phyloP scores from a whole-genome alignment of 306 rosid genomes.

The Phaseolus lunatus region DNA sequence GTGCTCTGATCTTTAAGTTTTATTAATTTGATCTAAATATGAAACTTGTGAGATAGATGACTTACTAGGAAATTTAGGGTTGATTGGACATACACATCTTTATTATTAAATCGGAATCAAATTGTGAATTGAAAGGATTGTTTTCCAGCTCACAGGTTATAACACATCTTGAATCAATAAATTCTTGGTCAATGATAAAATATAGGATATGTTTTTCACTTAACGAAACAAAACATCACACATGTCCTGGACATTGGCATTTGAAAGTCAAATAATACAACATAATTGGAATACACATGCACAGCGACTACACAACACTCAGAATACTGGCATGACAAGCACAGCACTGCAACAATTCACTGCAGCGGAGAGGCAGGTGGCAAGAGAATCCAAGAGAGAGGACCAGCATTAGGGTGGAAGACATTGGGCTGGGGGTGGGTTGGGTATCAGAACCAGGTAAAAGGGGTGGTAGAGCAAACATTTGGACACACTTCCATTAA shows the following conservation, averaged over 20 bases:
- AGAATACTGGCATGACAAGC: neutral
- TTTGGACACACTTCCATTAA: neutral
- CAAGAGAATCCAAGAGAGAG: neutral
- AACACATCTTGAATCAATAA: neutral
- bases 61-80: constrained; percentile 4
- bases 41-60: constrained; percentile 5
- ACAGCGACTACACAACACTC: neutral
- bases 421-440: neutral
- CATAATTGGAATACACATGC: neutral
- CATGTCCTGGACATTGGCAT: neutral
- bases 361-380: neutral
- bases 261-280: neutral
- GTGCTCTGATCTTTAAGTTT: constrained; percentile 6
- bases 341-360: neutral
- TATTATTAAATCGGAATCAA: neutral
- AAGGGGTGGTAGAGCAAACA: neutral
- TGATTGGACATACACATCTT: constrained; percentile 12
- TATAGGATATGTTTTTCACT: neutral
- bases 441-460: no score
- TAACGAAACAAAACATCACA: neutral
- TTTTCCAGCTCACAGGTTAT: neutral
- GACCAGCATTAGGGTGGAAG: neutral
- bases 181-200: neutral
- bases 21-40: constrained; percentile 18
- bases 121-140: neutral